Evolutionary conservation across 176 grass and related monocot genomes (phyloP), one percentile per base, ranked within the genome.

Genomic region (Oryza nivara): DNA sequence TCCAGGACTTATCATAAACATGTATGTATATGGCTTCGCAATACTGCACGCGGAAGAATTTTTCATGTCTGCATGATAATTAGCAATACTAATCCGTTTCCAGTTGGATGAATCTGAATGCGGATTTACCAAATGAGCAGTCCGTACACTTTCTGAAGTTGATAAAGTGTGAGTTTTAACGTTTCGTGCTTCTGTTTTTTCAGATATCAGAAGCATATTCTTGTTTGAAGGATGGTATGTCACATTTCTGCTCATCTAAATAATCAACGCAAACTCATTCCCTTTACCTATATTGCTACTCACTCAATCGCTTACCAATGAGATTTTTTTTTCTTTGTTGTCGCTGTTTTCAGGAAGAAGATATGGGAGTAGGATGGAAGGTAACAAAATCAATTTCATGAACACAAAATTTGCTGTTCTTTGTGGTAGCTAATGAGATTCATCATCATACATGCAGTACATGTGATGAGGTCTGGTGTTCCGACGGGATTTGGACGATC

Each of bases 121-220:
- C 22, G 9, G 11, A 72, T 32, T 32, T 23, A 52, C 12, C 30
- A 12, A 40, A 45, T 44, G 45, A 47, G 8, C 5, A 25, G 41
- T 49, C 48, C 6, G 2, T 28, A 2, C 0, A 76, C 40, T 85
- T 74, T 12, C 19, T 61, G 56, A 45, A 12, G 70, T 65, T 80
- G 1, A 34, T 84, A 38, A 70, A 15, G 5, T 73, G 35, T 44
- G 34, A 58, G 32, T 26, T 66, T 56, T 34, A 85, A 44, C 11
- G 13, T 15, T 54, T 40, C 51, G 56, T 54, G 16, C 70, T 79
- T 85, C 2, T 56, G 11, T 46, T 70, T 43, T 43, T 87, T 86
- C 86, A 97, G 94, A 85, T 97, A 75, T 75, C 90, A 19, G 92
- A 97, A 87, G 94, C 94, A 68, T 97, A 94, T 87, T 97, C 94